phyloP scores from a whole-genome alignment of 2,329 filamentous ascomycete species.

The Orbilia quercus region DNA sequence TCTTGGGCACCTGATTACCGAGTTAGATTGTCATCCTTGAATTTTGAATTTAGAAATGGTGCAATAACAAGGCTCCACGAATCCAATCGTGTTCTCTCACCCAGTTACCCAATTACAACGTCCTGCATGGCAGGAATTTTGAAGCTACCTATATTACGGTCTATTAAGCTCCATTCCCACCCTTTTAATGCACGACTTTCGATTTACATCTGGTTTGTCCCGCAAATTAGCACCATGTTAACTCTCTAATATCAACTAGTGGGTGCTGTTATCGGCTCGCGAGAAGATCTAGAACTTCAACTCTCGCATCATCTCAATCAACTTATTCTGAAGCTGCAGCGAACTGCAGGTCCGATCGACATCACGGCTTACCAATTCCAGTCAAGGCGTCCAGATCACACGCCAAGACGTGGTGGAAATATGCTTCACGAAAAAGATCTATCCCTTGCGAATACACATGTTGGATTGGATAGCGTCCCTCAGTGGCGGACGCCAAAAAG shows the following conservation, averaged over 20 bases:
- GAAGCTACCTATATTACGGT: slow-evolving; percentile 40
- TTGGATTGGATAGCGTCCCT: slow-evolving; percentile 32
- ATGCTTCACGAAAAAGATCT: slow-evolving; percentile 20
- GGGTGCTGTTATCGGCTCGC: slow-evolving; percentile 36
- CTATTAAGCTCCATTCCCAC: slow-evolving; percentile 44
- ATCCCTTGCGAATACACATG: slow-evolving; percentile 22
- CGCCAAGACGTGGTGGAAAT: slow-evolving; percentile 27
- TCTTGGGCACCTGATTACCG: slow-evolving; percentile 21
- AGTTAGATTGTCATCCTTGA: slow-evolving; percentile 15
- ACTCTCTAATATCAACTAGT: slow-evolving; percentile 13
- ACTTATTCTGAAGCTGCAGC: slow-evolving; percentile 20
- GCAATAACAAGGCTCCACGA: slow-evolving; percentile 52
- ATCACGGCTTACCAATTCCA: slow-evolving; percentile 32
- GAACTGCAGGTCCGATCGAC: slow-evolving; percentile 48
- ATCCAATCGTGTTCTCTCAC: slow-evolving; percentile 39
- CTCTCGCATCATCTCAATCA: slow-evolving; percentile 23
- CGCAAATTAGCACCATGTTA: slow-evolving; percentile 23
- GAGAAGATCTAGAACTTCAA: slow-evolving; percentile 53
- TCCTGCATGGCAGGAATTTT: slow-evolving; percentile 45
- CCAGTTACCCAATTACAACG: slow-evolving; percentile 52
- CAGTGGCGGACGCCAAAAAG: slow-evolving; percentile 38
- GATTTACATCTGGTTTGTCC: slow-evolving; percentile 33
- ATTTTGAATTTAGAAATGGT: slow-evolving; percentile 30
- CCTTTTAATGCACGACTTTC: slow-evolving; percentile 42
- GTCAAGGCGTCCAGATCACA: slow-evolving; percentile 40